These are phyloP conservation scores for Daldinia caldariorum DNA, from an alignment of 495 filamentous ascomycete genomes.

Conservation along the genomic window DNA sequence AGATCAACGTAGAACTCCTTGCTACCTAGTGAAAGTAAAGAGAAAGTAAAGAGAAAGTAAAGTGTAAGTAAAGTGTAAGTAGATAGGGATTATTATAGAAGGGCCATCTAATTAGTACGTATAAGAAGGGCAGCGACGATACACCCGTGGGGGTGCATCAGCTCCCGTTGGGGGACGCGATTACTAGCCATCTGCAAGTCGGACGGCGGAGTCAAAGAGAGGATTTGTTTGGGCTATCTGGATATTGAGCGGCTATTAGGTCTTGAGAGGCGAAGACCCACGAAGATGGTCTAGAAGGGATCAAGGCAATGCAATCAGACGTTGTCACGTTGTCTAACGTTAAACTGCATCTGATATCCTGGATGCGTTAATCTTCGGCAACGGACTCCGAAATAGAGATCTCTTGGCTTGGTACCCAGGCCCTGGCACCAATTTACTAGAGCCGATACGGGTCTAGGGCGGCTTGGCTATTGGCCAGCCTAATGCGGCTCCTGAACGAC, in stretches of 20 bases:
- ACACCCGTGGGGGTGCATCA: slow-evolving; percentile 22
- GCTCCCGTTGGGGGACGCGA: slow-evolving; percentile 30
- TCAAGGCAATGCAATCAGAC: slow-evolving; percentile 33
- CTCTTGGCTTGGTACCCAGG: slow-evolving; percentile 41
- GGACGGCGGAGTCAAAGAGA: slow-evolving; percentile 10
- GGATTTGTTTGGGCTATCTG: slow-evolving; percentile 14
- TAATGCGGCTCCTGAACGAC: slow-evolving; percentile 39
- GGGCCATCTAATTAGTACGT: slow-evolving; percentile 17
- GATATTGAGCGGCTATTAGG: slow-evolving; percentile 16
- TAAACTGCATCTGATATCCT: slow-evolving; percentile 25
- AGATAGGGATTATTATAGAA: slow-evolving; percentile 21
- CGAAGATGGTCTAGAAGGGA: slow-evolving; percentile 32
- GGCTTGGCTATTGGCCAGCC: slow-evolving; percentile 25
- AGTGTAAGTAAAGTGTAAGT: not conserved
- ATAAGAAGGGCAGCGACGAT: slow-evolving; percentile 21
- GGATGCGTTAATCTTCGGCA: slow-evolving; percentile 40
- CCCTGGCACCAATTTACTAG: slow-evolving; percentile 36
- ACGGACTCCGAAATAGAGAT: slow-evolving; percentile 41
- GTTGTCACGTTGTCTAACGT: slow-evolving; percentile 39
- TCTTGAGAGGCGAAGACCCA: slow-evolving; percentile 27
- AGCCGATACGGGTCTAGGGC: slow-evolving; percentile 25
- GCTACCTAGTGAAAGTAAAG: not conserved
- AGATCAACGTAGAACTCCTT: not conserved
- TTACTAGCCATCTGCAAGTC: slow-evolving; percentile 23
- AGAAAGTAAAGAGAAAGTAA: not conserved